Percentiles rank a stretch among this genome's conserved stretches.
Evolutionary conservation across 129 eudicot species (phyloP).

Genomic region (Smallanthus sonchifolius): DNA sequence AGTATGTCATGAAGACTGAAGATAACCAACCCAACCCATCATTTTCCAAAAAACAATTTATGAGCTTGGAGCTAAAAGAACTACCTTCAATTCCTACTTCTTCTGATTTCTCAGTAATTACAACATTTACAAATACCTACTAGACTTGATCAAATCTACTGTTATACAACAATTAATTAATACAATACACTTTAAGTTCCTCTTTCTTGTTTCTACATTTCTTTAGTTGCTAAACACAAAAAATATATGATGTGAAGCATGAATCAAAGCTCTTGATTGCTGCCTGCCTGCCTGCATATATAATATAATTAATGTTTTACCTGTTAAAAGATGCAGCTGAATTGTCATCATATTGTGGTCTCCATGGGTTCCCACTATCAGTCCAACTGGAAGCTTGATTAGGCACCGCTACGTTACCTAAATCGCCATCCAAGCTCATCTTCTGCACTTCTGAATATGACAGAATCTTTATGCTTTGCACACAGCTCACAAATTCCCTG

Average conservation of each 20-base stretch:
- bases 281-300: not conserved
- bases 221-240: not conserved
- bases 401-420: constrained; percentile 50
- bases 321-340: constrained; percentile 76
- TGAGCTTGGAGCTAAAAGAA: too few relatives aligned
- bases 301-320: constrained; percentile 11
- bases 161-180: not conserved
- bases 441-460: constrained; percentile 89
- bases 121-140: constrained; percentile 8
- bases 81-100: too few relatives aligned
- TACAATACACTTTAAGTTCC: not conserved
- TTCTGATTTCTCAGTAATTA: not conserved
- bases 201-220: not conserved
- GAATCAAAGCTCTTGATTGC: not conserved
- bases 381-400: constrained; percentile 86
- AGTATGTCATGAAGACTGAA: too few relatives aligned
- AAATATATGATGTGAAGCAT: not conserved
- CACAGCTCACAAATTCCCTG: constrained; percentile 97
- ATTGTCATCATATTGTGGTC: constrained; percentile 67
- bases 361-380: constrained; percentile 48
- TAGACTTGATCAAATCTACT: not conserved
- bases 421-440: constrained; percentile 97
- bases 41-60: too few relatives aligned
- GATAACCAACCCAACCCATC: too few relatives aligned
- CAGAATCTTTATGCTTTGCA: constrained; percentile 91